Evolutionary conservation across 495 filamentous ascomycete species (phyloP).

Genomic region (Penicillium egyptiacum): DNA sequence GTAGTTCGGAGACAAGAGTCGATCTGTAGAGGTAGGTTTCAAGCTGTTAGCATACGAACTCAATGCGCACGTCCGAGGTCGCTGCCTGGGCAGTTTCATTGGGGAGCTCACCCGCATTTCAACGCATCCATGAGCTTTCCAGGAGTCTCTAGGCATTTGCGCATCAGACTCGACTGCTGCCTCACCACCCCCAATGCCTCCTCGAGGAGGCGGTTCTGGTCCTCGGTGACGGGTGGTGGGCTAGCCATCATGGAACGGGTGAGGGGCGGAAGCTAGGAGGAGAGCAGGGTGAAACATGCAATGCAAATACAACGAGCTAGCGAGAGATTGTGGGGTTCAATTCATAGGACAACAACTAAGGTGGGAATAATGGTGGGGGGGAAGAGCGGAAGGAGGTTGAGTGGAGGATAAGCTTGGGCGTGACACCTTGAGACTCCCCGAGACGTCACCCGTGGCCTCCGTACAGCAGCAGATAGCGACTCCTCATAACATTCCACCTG

Average conservation of each 20-base stretch:
- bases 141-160: conserved; percentile 93
- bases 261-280: conserved; percentile 21
- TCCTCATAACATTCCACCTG: not conserved
- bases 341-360: conserved; percentile 3
- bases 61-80: conserved; percentile 23
- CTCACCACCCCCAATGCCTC: conserved; percentile 95
- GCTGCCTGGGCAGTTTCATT: conserved; percentile 36
- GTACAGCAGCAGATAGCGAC: conserved; percentile 3
- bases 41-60: conserved; percentile 19
- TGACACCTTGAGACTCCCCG: conserved; percentile 21
- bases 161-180: conserved; percentile 95
- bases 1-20: conserved; percentile 93
- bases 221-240: conserved; percentile 71
- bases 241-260: conserved; percentile 49
- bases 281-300: conserved; percentile 33
- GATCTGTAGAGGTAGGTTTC: conserved; percentile 58
- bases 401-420: conserved; percentile 14
- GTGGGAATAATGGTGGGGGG: conserved; percentile 3
- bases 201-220: conserved; percentile 91
- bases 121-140: conserved; percentile 99
- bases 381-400: conserved; percentile 11
- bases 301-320: conserved; percentile 24
- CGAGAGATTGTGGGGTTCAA: conserved; percentile 13
- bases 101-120: conserved; percentile 82
- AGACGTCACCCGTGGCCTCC: conserved; percentile 21